A percentile compares a stretch with the other conserved stretches of the same genome.
Conservation (phyloP, 176 grass and related monocot species). For the Metroxylon sagu region DNA sequence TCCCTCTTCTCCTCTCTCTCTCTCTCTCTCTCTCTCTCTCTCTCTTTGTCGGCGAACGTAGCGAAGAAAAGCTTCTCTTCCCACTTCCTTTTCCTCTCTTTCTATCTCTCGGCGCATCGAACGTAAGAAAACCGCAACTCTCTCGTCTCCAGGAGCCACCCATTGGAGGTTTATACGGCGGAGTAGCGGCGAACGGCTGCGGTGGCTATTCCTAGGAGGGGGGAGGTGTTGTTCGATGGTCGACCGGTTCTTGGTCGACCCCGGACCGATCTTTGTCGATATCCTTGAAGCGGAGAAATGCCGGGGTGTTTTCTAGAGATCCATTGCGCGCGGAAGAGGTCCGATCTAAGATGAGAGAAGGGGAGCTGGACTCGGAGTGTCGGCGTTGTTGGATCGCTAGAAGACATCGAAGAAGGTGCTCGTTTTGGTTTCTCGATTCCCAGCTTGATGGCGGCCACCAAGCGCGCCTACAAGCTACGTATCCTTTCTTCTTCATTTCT, state of each 20-base stretch:
- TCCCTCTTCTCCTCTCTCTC: conserved; percentile 3
- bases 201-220: conserved; percentile 11
- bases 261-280: too few relatives aligned
- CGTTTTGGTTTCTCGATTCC: conserved; percentile 7
- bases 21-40: conserved; percentile 7
- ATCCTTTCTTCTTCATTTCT: conserved; percentile 43
- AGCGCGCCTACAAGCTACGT: conserved; percentile 99
- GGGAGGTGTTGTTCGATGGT: too few relatives aligned
- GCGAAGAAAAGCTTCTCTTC: too few relatives aligned
- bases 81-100: conserved; percentile 7
- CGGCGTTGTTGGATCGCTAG: conserved; percentile 14
- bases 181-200: too few relatives aligned
- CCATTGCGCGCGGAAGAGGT: conserved; percentile 25
- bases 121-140: too few relatives aligned
- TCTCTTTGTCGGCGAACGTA: background rate
- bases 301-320: conserved; percentile 32
- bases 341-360: conserved; percentile 70
- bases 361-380: background rate
- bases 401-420: conserved; percentile 5
- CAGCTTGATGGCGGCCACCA: conserved; percentile 76
- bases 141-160: too few relatives aligned
- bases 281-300: conserved; percentile 5
- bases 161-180: too few relatives aligned
- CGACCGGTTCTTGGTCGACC: too few relatives aligned
- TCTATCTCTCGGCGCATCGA: background rate